Conservation (phyloP, 106 monocot genomes). For the Acorus gramineus region DNA sequence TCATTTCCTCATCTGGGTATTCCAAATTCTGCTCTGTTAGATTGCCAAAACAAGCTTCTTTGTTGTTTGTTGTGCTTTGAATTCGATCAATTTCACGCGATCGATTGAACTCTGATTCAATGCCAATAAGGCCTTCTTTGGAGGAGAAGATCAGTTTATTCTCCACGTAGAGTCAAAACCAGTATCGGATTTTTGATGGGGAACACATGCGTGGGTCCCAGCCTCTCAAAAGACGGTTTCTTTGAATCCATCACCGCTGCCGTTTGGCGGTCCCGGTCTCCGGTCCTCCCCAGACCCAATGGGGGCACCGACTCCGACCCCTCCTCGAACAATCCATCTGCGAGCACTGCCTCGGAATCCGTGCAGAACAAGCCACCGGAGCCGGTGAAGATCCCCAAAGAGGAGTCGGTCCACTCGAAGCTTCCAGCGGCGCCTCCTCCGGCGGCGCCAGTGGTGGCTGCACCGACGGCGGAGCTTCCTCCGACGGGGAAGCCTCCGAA, state of each 20-base stretch:
- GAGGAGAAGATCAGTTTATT: no score
- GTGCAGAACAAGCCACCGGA: slow-evolving; percentile 10
- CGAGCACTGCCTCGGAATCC: background rate
- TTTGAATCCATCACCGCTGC: slow-evolving; percentile 17
- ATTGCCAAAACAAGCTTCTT: no score
- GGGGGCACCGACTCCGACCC: background rate
- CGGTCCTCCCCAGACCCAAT: background rate
- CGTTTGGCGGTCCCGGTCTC: background rate
- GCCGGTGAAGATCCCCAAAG: slow-evolving; percentile 16
- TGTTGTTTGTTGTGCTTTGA: no score
- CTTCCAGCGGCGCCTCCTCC: background rate
- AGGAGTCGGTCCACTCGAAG: background rate
- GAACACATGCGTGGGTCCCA: slow-evolving; percentile 27
- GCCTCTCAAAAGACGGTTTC: slow-evolving; percentile 21
- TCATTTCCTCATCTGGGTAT: no score
- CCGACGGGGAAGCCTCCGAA: background rate
- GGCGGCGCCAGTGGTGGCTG: no score
- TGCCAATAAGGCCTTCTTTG: no score
- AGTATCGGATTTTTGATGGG: slow-evolving; percentile 9
- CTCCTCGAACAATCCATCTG: background rate
- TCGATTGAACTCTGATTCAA: no score
- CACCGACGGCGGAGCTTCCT: no score
- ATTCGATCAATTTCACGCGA: no score
- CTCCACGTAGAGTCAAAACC: no score
- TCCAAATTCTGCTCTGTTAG: no score